Conservation (phyloP, 2,329 filamentous ascomycete species). For the Fusarium lyarnte region DNA sequence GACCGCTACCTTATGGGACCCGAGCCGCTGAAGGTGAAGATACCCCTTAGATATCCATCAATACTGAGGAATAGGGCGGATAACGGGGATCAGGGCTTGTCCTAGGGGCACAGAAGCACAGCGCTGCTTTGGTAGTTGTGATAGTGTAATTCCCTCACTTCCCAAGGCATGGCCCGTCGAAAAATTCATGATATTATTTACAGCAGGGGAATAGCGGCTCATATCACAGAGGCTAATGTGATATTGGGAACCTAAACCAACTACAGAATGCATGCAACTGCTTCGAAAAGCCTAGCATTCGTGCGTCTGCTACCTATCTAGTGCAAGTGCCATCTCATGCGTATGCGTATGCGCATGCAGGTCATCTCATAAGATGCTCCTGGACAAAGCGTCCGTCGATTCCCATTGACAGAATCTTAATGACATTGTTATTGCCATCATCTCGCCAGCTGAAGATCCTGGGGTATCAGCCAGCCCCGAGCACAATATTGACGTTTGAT, state of each 20-base stretch:
- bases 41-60: slow-evolving; percentile 26
- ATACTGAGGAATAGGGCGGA: slow-evolving; percentile 14
- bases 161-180: not conserved
- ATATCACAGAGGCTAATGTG: slow-evolving; percentile 19
- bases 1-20: slow-evolving; percentile 41
- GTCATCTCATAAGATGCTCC: slow-evolving; percentile 34
- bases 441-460: slow-evolving; percentile 35
- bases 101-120: not conserved
- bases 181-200: slow-evolving; percentile 12
- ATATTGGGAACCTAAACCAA: slow-evolving; percentile 33
- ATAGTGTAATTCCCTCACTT: slow-evolving; percentile 3
- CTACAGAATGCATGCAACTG: slow-evolving; percentile 30
- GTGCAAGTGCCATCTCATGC: slow-evolving; percentile 30
- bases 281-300: slow-evolving; percentile 32
- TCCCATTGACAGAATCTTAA: slow-evolving; percentile 35
- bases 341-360: slow-evolving; percentile 26
- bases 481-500: slow-evolving; percentile 23
- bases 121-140: not conserved
- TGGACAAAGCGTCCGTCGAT: slow-evolving; percentile 31
- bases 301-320: slow-evolving; percentile 21
- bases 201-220: slow-evolving; percentile 25
- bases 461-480: slow-evolving; percentile 35
- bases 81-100: slow-evolving; percentile 11
- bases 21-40: slow-evolving; percentile 36
- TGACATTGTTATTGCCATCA: slow-evolving; percentile 35